Base-by-base conservation (phyloP, 306 rosid species). In the Castanospermum australe region DNA sequence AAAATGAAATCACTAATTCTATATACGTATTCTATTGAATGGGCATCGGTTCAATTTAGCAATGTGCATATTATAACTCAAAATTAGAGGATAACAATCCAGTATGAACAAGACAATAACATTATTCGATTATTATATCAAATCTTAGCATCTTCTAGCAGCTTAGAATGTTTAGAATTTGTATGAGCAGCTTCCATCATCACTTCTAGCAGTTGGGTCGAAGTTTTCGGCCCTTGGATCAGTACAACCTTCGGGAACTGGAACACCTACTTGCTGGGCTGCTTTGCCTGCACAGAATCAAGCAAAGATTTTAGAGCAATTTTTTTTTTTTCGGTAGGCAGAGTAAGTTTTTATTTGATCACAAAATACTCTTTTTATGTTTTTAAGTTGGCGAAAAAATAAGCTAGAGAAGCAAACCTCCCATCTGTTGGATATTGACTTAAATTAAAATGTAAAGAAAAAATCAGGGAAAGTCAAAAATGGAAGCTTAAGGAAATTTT, bases 151-250 rank as follows among this genome's bases (percentile, higher is more conserved):
- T 67, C 60, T 72, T 70, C 68, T 75, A n/a, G n/a, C n/a, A n/a
- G n/a, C n/a, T n/a, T n/a, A 72, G 67, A 80, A 28, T 70, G 69
- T 84, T 67, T 85, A 88, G 60, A 83, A n/a, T 65, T 45, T 72
- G 85, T 84, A 90, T 30, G 33, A 13, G 78, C 95, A 93, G 77
- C 80, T 86, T 50, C 97, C 96, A 85, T 93, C 93, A 71, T 93
- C 97, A 73, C 94, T 93, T 82, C 93, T 90, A 15, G 97, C 95
- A 52, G 90, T 93, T 76, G 98, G 97, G 73, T 88, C 95, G 59
- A 77, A 93, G 88, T 89, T 93, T 41, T 1, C 0, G 33, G 90
- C 98, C 79, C 15, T 88, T 67, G 77, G 94, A 84, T 93, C 94
- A 6, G 93, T 91, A 54, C 93, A 90, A 24, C 92, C 93, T 84